Evolutionary conservation across 2,329 filamentous ascomycete genomes (phyloP).

Genomic region (Drechslerella dactyloides): DNA sequence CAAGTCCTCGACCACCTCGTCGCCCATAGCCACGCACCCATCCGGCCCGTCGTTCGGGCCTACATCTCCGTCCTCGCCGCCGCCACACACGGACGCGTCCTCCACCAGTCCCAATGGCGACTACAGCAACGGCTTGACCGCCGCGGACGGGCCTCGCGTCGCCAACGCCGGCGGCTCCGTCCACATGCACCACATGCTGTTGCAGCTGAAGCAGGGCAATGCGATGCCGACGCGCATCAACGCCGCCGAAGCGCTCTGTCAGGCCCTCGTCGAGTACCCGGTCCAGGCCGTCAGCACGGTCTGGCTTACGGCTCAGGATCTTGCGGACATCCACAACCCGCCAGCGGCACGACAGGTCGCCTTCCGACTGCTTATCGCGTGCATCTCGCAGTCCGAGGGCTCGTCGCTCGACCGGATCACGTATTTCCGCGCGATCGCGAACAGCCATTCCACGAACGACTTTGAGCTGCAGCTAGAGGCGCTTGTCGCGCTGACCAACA

Average conservation of each 20-base stretch:
- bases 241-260: constrained; percentile 53
- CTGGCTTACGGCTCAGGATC: constrained; percentile 71
- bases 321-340: constrained; percentile 67
- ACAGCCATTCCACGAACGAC: constrained; percentile 66
- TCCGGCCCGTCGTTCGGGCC: constrained; percentile 23
- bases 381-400: constrained; percentile 68
- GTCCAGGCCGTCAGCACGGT: constrained; percentile 63
- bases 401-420: constrained; percentile 72
- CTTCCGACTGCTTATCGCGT: constrained; percentile 71
- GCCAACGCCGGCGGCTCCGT: constrained; percentile 39
- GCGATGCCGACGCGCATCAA: constrained; percentile 53
- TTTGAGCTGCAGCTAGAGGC: constrained; percentile 71
- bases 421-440: constrained; percentile 69
- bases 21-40: constrained; percentile 33
- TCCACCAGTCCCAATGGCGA: constrained; percentile 23
- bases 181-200: constrained; percentile 50
- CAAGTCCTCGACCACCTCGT: constrained; percentile 44
- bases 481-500: constrained; percentile 67
- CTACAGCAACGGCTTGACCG: constrained; percentile 30
- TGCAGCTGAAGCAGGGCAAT: constrained; percentile 53
- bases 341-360: constrained; percentile 65
- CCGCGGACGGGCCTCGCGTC: constrained; percentile 19
- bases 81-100: constrained; percentile 22
- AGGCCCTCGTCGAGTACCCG: constrained; percentile 53
- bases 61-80: constrained; percentile 9